Base-by-base conservation (phyloP, 257 asterid genomes). In the Anisodus acutangulus region DNA sequence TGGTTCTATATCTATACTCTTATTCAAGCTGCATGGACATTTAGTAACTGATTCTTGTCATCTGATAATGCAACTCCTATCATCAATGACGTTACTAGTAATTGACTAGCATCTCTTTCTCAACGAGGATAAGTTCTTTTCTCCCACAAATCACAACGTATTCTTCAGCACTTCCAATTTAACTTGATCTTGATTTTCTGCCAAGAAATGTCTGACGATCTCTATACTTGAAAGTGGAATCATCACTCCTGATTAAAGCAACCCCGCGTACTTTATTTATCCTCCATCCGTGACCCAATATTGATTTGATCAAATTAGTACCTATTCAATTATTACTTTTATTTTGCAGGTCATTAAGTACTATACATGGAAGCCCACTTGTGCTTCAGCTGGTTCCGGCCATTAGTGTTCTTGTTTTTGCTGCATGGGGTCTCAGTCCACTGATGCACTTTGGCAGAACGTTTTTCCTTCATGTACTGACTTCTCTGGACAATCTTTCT, bases 391-490 rank as follows among this genome's bases (percentile, higher is more conserved):
- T 86, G 80, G 86, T 88, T 82, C 90, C 89, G 26, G 90, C 89
- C 63, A 45, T 86, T 89, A 89, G 96, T 84, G 79, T 92, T 78
- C 54, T 93, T 89, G 83, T 88, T 84, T 95, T 97, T 88, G 92
- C 97, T 67, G 83, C 91, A 83, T 95, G 98, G 98, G 98, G 99
- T 86, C 91, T 95, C 84, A 91, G 92, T 70, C 99, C 97, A 41
- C 90, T 93, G 66, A 85, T 91, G 90, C 92, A 88, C 85, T 93
- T 86, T 45, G 86, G 90, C 93, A 92, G 96, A 86, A 91, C 87
- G 85, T 26, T 93, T 83, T 83, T 94, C 85, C 86, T 90, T 55
- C 91, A 84, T 59, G 99, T 96, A 90, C 72, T 91, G 83, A 64
- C 80, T 35, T 68, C 68, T 26, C 53, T 68, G 26, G 62, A 22